Evolutionary conservation across 2,329 filamentous ascomycete species (phyloP), one percentile per base, ranked within the genome.

Genomic region (Colletotrichum noveboracense): DNA sequence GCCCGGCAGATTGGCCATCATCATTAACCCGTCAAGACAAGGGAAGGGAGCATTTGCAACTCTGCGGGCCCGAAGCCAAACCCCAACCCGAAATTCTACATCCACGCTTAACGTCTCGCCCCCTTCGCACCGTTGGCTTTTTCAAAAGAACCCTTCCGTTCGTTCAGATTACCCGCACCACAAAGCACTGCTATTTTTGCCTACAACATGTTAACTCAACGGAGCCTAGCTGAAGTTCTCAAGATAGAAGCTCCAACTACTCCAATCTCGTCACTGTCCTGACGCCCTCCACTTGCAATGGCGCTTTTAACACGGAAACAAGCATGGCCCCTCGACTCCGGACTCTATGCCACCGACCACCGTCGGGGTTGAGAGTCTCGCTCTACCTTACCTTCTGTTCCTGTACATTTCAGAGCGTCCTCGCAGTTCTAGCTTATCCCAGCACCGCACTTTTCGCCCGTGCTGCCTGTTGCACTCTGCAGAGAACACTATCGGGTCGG

Each of bases 181-280:
- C 30, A n/a, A 52, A 52, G 43, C 32, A 21, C 28, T 56, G 34
- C 72, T 32, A 48, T 34, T 18, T 43, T 12, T 16, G 34, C 24
- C 18, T 26, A 43, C 38, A 52, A 12, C 12, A 52, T 52, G 24
- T 65, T 43, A 62, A 75, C 70, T 68, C 43, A 60, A 56, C 13
- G 48, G 43, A 56, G 56, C 38, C 64, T 75, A 73, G 73, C 64
- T 48, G 43, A 56, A 32, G 62, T 36, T 73, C 64, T 72, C 65
- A 75, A 75, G 73, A 75, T 65, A 75, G 73, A 73, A 75, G 36
- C 73, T 48, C 68, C 64, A 58, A 48, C 56, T 28, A 62, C 38
- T 48, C 69, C 62, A 56, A 75, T 64, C 69, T 67, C 69, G 73
- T 72, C 62, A 60, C 64, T 64, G 69, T 71, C 26, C 34, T 60